phyloP scores from a whole-genome alignment of 768 basidiomycete species.

The Auricularia sp. region DNA sequence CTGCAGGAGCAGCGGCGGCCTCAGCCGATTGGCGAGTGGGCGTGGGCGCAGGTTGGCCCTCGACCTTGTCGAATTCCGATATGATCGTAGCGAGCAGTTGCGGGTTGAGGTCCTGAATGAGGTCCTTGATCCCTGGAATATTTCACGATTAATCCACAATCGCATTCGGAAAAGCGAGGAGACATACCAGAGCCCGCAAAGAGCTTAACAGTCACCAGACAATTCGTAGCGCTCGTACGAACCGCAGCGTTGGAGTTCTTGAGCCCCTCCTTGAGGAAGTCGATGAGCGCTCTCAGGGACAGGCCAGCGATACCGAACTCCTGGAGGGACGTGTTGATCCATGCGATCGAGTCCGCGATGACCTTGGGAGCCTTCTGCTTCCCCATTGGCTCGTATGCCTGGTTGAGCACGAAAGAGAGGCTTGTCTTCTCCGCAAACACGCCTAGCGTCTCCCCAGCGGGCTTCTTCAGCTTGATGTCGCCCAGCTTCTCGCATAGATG shows the following conservation, averaged over 20 bases:
- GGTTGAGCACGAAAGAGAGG: conserved; percentile 84
- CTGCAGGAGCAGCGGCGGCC: conserved; percentile 38
- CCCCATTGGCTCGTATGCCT: conserved; percentile 86
- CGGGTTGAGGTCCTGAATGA: conserved; percentile 89
- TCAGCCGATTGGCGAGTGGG: conserved; percentile 73
- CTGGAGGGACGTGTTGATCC: conserved; percentile 75
- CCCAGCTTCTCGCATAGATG: conserved; percentile 91
- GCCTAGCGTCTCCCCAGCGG: conserved; percentile 79
- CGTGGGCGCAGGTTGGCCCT: conserved; percentile 63
- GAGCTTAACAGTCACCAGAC: conserved; percentile 80
- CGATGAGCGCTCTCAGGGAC: conserved; percentile 73
- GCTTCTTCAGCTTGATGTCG: conserved; percentile 93
- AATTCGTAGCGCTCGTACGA: conserved; percentile 86
- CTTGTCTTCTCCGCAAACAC: conserved; percentile 87
- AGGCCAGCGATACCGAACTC: conserved; percentile 91
- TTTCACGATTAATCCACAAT: neutral
- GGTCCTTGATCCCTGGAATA: conserved; percentile 70
- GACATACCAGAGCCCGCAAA: conserved; percentile 79
- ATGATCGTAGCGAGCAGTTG: conserved; percentile 86
- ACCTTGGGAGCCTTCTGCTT: conserved; percentile 98
- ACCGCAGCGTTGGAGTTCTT: conserved; percentile 93
- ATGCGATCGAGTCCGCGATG: conserved; percentile 77
- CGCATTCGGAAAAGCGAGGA: neutral
- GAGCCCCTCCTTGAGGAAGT: conserved; percentile 77
- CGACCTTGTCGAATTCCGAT: conserved; percentile 86